Percentiles rank a stretch among this genome's conserved stretches.
These are phyloP conservation scores for Colletotrichum chrysophilum DNA, from an alignment of 2,329 filamentous ascomycete genomes.

Conservation along the genomic window DNA sequence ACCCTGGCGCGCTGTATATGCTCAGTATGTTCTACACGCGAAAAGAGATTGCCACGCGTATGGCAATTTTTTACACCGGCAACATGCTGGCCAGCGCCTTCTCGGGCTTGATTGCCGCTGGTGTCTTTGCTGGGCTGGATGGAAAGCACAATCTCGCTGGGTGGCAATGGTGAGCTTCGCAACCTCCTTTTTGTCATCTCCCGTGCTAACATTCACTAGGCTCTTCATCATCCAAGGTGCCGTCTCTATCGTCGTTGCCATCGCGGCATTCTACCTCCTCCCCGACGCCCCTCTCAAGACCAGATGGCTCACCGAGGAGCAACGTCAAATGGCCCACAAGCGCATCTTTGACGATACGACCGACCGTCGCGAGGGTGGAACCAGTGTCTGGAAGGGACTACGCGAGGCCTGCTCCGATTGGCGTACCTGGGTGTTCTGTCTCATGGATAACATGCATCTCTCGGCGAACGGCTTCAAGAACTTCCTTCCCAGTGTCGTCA, in stretches of 20 bases:
- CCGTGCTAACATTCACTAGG: neutral
- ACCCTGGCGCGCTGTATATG: conserved; percentile 23
- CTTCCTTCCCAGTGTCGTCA: conserved; percentile 40
- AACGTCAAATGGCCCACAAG: conserved; percentile 41
- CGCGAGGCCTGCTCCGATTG: conserved; percentile 49
- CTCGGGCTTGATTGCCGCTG: conserved; percentile 48
- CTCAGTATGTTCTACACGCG: conserved; percentile 22
- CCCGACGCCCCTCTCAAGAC: conserved; percentile 44
- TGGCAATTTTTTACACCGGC: conserved; percentile 49
- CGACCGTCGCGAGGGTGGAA: conserved; percentile 41
- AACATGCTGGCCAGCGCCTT: conserved; percentile 49
- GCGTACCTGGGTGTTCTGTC: conserved; percentile 52
- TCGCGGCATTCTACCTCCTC: conserved; percentile 39
- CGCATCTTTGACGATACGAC: conserved; percentile 32
- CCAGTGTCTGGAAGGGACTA: conserved; percentile 46
- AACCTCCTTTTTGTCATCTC: accelerated
- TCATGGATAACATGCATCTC: conserved; percentile 57
- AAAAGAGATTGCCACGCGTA: conserved; percentile 30
- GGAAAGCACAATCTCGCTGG: conserved; percentile 38
- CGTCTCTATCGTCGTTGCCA: conserved; percentile 38
- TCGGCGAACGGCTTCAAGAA: conserved; percentile 52
- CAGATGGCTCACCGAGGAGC: conserved; percentile 43
- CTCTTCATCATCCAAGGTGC: conserved; percentile 48
- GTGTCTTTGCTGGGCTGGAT: conserved; percentile 47
- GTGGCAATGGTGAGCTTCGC: conserved; percentile 45